Conservation (phyloP, 192 early-diverging fungal genomes). For the Coemansia sp. region DNA sequence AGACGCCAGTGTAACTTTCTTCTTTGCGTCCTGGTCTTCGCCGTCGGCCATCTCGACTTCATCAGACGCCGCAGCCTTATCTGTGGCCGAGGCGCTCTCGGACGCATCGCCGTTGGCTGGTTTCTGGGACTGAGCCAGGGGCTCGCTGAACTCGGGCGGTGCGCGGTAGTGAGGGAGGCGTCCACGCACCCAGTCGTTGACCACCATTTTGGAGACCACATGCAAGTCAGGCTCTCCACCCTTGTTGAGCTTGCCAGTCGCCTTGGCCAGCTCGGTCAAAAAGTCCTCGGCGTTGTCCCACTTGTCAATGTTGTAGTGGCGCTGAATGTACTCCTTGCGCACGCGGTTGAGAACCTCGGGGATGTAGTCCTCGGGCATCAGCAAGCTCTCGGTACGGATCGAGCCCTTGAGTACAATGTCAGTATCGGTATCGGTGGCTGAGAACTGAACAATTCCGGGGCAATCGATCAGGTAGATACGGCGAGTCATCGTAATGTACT, state of each 20-base stretch:
- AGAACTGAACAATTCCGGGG: conserved; percentile 94
- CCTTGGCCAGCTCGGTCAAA: conserved; percentile 82
- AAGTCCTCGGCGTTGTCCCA: conserved; percentile 93
- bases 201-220: conserved; percentile 93
- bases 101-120: conserved; percentile 1
- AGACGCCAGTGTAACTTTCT: conserved; percentile 23
- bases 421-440: conserved; percentile 83
- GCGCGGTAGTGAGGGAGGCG: conserved; percentile 93
- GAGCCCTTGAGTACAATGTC: conserved; percentile 98
- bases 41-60: conserved; percentile 35
- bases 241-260: conserved; percentile 90
- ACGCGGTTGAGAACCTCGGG: conserved; percentile 80
- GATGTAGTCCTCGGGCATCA: conserved; percentile 89
- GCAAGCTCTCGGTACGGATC: conserved; percentile 90
- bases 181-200: conserved; percentile 98
- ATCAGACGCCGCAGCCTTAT: conserved; percentile 24
- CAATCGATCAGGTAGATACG: conserved; percentile 99
- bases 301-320: conserved; percentile 86
- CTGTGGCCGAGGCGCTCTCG: conserved; percentile 3
- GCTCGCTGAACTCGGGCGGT: conserved; percentile 67
- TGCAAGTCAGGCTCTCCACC: conserved; percentile 94
- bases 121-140: conserved; percentile 12
- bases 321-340: conserved; percentile 86
- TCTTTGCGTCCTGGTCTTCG: conserved; percentile 12
- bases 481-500: conserved; percentile 98